Conservation (phyloP, 2,329 filamentous ascomycete species). For the Verticillium longisporum region DNA sequence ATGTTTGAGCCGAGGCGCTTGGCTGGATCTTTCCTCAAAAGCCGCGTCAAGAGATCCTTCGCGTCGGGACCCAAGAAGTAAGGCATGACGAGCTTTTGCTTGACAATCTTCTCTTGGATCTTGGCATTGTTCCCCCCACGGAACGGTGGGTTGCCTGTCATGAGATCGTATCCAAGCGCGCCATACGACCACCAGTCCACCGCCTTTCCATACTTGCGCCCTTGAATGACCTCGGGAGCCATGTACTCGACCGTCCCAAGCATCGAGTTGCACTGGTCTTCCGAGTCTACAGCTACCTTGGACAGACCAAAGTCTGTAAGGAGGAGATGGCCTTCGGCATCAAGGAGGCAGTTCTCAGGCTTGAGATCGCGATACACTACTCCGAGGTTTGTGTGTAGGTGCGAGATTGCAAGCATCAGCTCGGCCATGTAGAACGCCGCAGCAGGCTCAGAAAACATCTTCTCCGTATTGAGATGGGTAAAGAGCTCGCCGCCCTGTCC, state of each 20-base stretch:
- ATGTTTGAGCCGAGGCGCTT: slow-evolving; percentile 86
- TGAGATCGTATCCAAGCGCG: slow-evolving; percentile 82
- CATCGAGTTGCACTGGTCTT: slow-evolving; percentile 72
- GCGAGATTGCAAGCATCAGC: slow-evolving; percentile 88
- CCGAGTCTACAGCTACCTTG: slow-evolving; percentile 75
- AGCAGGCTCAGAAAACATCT: slow-evolving; percentile 87
- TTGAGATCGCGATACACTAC: slow-evolving; percentile 97
- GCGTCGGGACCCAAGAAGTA: slow-evolving; percentile 89
- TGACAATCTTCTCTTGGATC: slow-evolving; percentile 92
- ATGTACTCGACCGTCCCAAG: slow-evolving; percentile 97
- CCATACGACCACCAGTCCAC: slow-evolving; percentile 99
- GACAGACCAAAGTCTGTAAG: slow-evolving; percentile 95
- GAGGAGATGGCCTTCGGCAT: slow-evolving; percentile 84
- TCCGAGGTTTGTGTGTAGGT: slow-evolving; percentile 85
- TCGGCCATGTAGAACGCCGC: slow-evolving; percentile 98
- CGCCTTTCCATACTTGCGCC: slow-evolving; percentile 83
- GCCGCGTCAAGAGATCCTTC: slow-evolving; percentile 84
- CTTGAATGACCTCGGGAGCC: slow-evolving; percentile 90
- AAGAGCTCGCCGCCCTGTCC: slow-evolving; percentile 96
- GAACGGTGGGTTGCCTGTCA: slow-evolving; percentile 90
- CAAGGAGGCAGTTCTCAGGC: slow-evolving; percentile 93
- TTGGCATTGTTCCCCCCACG: slow-evolving; percentile 86
- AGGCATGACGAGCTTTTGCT: slow-evolving; percentile 81
- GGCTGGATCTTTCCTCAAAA: slow-evolving; percentile 84
- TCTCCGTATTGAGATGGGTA: slow-evolving; percentile 85